Percentiles rank a stretch among this genome's conserved stretches.
Conservation (phyloP, 1,284 basidiomycete species). For the Ceratobasidium sp. region DNA sequence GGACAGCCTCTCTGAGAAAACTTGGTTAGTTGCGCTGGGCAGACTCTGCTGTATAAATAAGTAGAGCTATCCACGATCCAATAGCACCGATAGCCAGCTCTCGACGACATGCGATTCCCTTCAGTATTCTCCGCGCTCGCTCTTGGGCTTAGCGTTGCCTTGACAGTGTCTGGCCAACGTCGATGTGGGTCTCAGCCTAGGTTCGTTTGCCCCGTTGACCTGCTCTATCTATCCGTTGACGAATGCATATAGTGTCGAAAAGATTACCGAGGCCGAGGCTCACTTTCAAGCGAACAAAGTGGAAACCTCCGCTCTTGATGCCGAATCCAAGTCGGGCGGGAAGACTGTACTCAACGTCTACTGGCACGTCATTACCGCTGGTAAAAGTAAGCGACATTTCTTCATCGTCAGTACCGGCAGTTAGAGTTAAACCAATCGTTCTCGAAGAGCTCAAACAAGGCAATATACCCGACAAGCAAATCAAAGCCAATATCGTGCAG, state of each 20-base stretch:
- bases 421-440: neutral
- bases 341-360: slow-evolving; percentile 15
- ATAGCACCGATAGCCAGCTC: neutral
- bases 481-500: slow-evolving; percentile 2
- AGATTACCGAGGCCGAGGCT: slow-evolving; percentile 1
- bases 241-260: neutral
- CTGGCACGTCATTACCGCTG: slow-evolving; percentile 22
- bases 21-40: neutral
- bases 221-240: neutral
- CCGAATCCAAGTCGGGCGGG: slow-evolving; percentile 3
- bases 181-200: neutral
- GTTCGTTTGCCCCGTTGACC: neutral
- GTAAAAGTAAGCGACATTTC: slow-evolving; percentile 4
- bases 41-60: neutral
- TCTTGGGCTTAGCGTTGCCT: neutral
- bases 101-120: slow-evolving; percentile 9
- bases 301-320: neutral
- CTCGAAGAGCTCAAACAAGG: neutral
- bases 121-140: neutral
- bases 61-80: neutral
- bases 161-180: neutral
- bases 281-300: slow-evolving; percentile 20
- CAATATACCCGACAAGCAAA: neutral
- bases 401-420: neutral
- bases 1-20: slow-evolving; percentile 3